These are phyloP conservation scores for Hypoxylon sp. DNA, from an alignment of 2,329 filamentous ascomycete genomes.

Conservation along the genomic window DNA sequence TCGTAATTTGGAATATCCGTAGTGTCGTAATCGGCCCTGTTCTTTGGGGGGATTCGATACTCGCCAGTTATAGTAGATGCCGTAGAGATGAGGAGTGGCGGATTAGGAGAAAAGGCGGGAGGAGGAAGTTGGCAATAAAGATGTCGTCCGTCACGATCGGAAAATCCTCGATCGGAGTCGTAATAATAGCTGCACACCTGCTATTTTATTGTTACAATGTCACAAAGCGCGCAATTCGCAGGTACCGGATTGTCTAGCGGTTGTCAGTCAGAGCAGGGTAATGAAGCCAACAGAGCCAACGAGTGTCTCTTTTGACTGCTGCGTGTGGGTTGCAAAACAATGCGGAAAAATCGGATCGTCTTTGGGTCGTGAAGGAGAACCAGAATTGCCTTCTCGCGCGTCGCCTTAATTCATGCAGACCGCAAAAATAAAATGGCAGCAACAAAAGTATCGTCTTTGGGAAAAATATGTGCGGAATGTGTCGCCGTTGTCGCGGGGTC, in stretches of 20 bases:
- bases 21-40: constrained; percentile 42
- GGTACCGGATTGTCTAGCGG: constrained; percentile 34
- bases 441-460: constrained; percentile 51
- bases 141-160: constrained; percentile 41
- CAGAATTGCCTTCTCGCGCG: constrained; percentile 25
- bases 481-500: constrained; percentile 52
- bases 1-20: constrained; percentile 41
- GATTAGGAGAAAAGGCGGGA: constrained; percentile 28
- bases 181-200: constrained; percentile 40
- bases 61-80: constrained; percentile 44
- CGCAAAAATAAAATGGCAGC: constrained; percentile 45
- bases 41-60: constrained; percentile 43
- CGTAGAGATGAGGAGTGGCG: constrained; percentile 36
- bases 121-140: constrained; percentile 32
- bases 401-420: constrained; percentile 24
- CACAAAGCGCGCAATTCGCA: constrained; percentile 44
- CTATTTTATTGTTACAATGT: constrained; percentile 40
- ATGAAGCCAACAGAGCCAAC: constrained; percentile 40
- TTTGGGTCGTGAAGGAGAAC: constrained; percentile 23
- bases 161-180: constrained; percentile 35
- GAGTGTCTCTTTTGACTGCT: constrained; percentile 27
- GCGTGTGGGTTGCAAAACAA: constrained; percentile 38
- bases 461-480: constrained; percentile 47
- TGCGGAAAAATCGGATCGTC: constrained; percentile 32
- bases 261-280: constrained; percentile 34